Base-by-base conservation (phyloP, 2,329 filamentous ascomycete species). In the Atkinsonella hypoxylon region DNA sequence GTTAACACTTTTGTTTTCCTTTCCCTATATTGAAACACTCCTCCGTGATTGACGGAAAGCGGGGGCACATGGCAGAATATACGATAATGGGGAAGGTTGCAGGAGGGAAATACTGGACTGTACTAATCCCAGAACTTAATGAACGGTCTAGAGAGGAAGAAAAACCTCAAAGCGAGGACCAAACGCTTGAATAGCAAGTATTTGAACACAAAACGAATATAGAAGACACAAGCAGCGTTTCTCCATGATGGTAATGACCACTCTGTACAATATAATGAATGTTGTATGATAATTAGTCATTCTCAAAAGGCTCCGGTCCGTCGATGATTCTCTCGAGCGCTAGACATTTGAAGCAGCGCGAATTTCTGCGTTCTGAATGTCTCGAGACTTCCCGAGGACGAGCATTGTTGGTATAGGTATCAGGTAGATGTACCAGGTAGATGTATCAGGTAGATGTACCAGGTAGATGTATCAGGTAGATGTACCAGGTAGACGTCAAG, bases 131-230 rank as follows among this genome's bases (percentile, higher is more conserved):
- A 17, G n/a, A 40, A 44, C 42, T 12, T 51, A 46, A 51, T 53
- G 45, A 39, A 48, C 32, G 30, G 43, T 31, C 32, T 44, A 40
- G 49, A 47, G 45, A 48, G 39, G 48, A 48, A 15, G 47, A 47
- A 51, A 42, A 51, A 46, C 47, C 48, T 54, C 50, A 46, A 47
- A 53, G 49, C 45, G 42, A 36, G 42, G 46, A 43, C 34, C 48
- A 42, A 47, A 55, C 51, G 57, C 55, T 61, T 61, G 58, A 61
- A 61, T 61, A 61, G 58, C 58, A 51, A 51, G 53, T 57, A 57
- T 54, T 55, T 57, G 57, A 57, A 56, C 53, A 59, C 42, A 53
- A 52, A 52, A 56, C 53, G 56, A 45, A 54, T 50, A 59, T 56
- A 56, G 57, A 56, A 38, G 38, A 45, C 48, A 52, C 40, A 51